A percentile compares a stretch with the other conserved stretches of the same genome.
These are phyloP conservation scores for Melanomma pulvis-pyrius DNA, from an alignment of 495 filamentous ascomycete genomes.

Conservation along the genomic window DNA sequence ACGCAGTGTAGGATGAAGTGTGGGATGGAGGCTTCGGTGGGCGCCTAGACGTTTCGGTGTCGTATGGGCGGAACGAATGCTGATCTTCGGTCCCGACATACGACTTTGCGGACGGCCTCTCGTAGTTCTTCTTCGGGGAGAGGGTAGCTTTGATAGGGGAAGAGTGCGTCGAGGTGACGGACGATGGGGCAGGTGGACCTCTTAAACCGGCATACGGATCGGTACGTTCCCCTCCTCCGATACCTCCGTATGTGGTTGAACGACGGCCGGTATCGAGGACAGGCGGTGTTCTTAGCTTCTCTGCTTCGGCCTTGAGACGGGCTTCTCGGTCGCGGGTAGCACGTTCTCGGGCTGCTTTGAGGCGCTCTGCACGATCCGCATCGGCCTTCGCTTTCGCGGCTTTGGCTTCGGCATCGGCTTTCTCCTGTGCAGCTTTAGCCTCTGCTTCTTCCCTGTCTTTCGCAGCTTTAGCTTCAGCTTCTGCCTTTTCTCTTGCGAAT, in stretches of 20 bases:
- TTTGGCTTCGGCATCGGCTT: constrained; percentile 30
- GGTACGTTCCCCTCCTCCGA: constrained; percentile 37
- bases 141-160: constrained; percentile 35
- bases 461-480: constrained; percentile 36
- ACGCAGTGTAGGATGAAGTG: constrained; percentile 80
- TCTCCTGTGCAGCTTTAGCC: constrained; percentile 35
- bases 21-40: constrained; percentile 47
- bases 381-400: constrained; percentile 32
- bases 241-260: constrained; percentile 40
- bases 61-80: constrained; percentile 83
- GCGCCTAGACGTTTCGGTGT: constrained; percentile 63
- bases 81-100: constrained; percentile 61
- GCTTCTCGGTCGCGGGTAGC: constrained; percentile 30
- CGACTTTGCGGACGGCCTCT: constrained; percentile 64
- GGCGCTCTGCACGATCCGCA: constrained; percentile 29
- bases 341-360: constrained; percentile 34
- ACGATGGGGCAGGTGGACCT: constrained; percentile 40
- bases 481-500: constrained; percentile 38
- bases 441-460: constrained; percentile 45
- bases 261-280: constrained; percentile 37
- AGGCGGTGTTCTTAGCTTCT: constrained; percentile 24
- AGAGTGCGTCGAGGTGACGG: constrained; percentile 43
- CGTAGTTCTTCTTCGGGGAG: constrained; percentile 61
- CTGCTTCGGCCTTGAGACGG: constrained; percentile 32
- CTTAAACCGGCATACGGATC: constrained; percentile 41